Base-by-base conservation (phyloP, 345 rosid species). In the Moricandia moricandioides region DNA sequence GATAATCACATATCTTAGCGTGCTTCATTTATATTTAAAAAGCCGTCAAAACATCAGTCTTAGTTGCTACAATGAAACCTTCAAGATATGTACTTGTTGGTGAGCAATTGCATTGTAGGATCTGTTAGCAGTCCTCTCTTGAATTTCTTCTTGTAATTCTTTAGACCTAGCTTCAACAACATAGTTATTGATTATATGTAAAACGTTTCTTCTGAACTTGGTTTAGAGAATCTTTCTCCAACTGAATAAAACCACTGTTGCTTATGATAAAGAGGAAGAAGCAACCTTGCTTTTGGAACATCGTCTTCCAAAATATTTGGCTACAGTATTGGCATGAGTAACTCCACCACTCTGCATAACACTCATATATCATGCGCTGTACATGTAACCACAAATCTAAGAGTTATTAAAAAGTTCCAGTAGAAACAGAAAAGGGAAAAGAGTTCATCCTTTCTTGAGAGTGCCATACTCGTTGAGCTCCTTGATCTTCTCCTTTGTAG, bases 91-190 rank as follows among this genome's bases (percentile, higher is more conserved):
- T 83, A 83, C 97, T 97, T 88, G 71, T 91, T 96, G 0, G 86
- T 94, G 62, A 94, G 88, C 79, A 91, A 79, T 35, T 96, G 97
- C 85, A 91, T 82, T 6, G 97, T 90, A 52, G 40, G 82, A 71
- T 94, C 97, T 0, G 95, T 91, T 73, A 91, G 74, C 79, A 90
- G 76, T 80, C 97, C 97, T 29, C 74, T 85, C 86, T 82, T 90
- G 83, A 90, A 94, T 70, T 94, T 91, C 87, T 88, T 90, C 84
- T 92, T 93, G 49, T 94, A 91, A 27, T 80, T 86, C 78, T 90
- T 87, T 8, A 94, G 87, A 69, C 98, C 98, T 43, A 94, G 89
- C 63, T 73, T 79, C 64, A 49, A 12, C 51, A 94, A 75, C 95
- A 91, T 83, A 61, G 81, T 62, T 80, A 85, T 83, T 67, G 95